Evolutionary conservation across 371 early-diverging fungal genomes (phyloP), one percentile per base, ranked within the genome.

Genomic region (Mucor ambiguus): DNA sequence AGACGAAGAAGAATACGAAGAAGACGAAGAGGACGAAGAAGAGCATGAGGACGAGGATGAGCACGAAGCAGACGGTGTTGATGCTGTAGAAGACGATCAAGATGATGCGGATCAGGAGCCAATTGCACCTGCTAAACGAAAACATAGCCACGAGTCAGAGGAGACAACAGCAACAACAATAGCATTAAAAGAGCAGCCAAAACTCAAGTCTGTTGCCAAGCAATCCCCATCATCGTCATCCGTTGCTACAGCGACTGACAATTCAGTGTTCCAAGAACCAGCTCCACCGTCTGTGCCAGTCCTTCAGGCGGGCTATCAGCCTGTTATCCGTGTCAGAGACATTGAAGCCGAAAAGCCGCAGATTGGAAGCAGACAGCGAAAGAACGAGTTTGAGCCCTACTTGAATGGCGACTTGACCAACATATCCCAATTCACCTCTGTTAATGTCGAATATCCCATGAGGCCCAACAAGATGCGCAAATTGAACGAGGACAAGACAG

Each of bases 1-100:
- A 6, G 67, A 65, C 5, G 70, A 68, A 28, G 73, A 69, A 1
- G 70, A 73, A 8, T 67, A 64, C 1, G 67, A 68, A 4, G 62
- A 57, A 10, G 70, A 70, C 0, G 72, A 65, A 0, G 72, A 57
- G 43, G 71, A 70, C 0, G 8, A 12, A 2, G 49, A 49, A 3
- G 38, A 18, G 0, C 64, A 4, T 84, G 91, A 89, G 58, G 93
- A 90, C 60, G 91, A 93, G 56, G 93, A 92, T 65, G 92, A 92
- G 61, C 87, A 89, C 48, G 78, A 77, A 57, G 33, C 66, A 1
- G 63, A 64, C 1, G 71, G 71, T 11, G 74, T 65, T 0, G 68
- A 64, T 6, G 67, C 61, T 1, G 70, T 65, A n/a, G 69, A 74
- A 0, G 73, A 68, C 3, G 74, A 66, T 0, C 70, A 72, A 1